Percentiles rank a stretch among this genome's conserved stretches.
phyloP scores from a whole-genome alignment of 495 filamentous ascomycete species.

The Letharia lupina region DNA sequence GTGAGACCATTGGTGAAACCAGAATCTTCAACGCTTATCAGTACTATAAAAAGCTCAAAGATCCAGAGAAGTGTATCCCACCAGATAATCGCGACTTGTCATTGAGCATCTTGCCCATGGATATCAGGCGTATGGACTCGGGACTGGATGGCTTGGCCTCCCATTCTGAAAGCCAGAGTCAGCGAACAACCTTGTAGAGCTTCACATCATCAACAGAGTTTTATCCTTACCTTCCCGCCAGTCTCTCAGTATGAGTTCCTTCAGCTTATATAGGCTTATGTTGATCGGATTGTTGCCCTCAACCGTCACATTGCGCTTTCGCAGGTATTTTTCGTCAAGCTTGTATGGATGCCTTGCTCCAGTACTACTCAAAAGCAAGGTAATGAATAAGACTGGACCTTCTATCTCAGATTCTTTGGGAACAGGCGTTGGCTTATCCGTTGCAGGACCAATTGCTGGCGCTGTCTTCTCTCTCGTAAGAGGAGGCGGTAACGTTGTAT shows the following conservation, averaged over 20 bases:
- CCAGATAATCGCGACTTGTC: slow-evolving; percentile 75
- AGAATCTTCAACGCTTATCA: slow-evolving; percentile 50
- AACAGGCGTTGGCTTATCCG: slow-evolving; percentile 23
- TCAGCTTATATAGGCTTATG: slow-evolving; percentile 84
- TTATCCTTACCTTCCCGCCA: slow-evolving; percentile 60
- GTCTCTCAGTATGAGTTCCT: slow-evolving; percentile 83
- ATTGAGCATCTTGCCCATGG: slow-evolving; percentile 78
- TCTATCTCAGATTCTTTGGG: slow-evolving; percentile 38
- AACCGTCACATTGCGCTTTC: slow-evolving; percentile 65
- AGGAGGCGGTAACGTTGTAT: slow-evolving; percentile 6
- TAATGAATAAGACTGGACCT: slow-evolving; percentile 50
- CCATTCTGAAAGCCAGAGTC: slow-evolving; percentile 53
- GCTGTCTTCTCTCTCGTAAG: slow-evolving; percentile 23
- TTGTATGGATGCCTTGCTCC: slow-evolving; percentile 80
- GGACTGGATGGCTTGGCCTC: slow-evolving; percentile 74
- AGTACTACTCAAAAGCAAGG: slow-evolving; percentile 62
- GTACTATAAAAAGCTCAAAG: too few species aligned
- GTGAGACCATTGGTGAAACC: slow-evolving; percentile 59
- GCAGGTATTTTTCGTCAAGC: slow-evolving; percentile 76
- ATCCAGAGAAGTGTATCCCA: slow-evolving; percentile 28
- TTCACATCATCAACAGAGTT: neutral
- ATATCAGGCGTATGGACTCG: slow-evolving; percentile 77
- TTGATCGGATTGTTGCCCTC: slow-evolving; percentile 74
- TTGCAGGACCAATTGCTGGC: slow-evolving; percentile 26
- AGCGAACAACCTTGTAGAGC: slow-evolving; percentile 1